Conservation (phyloP, 805 yeast species). For the Ogataea salicorniae region DNA sequence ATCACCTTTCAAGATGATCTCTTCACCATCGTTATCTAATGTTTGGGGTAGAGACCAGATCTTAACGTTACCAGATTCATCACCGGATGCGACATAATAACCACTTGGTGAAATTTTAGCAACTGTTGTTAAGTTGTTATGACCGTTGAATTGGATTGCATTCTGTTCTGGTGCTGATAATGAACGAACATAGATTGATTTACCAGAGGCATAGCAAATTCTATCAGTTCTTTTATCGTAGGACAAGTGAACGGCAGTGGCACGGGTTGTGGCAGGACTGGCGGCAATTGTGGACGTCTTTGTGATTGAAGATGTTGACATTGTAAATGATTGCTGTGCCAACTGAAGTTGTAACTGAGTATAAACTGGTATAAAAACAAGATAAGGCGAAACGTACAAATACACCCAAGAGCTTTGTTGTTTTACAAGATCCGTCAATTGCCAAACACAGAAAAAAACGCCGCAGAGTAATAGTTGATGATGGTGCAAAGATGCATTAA, state of each 20-base stretch:
- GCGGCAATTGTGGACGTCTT: conserved; percentile 52
- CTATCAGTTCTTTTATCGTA: conserved; percentile 66
- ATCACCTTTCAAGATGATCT: conserved; percentile 67
- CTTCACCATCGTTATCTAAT: conserved; percentile 49
- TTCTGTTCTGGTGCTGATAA: conserved; percentile 43
- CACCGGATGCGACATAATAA: conserved; percentile 86
- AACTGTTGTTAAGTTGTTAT: conserved; percentile 67
- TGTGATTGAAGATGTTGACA: conserved; percentile 16
- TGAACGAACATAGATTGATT: conserved; percentile 68
- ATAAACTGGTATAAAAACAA: no score
- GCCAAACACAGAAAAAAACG: no score
- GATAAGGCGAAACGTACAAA: no score
- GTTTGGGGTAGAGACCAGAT: conserved; percentile 48
- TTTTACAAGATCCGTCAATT: no score
- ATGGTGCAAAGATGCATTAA: no score
- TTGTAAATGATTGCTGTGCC: not conserved
- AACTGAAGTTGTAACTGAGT: no score
- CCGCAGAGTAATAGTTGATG: no score
- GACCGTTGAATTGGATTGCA: conserved; percentile 68
- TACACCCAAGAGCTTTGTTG: no score
- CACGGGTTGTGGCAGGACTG: conserved; percentile 73
- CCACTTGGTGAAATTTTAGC: conserved; percentile 90
- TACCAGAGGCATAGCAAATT: conserved; percentile 78
- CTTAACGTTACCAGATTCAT: conserved; percentile 80
- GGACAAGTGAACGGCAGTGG: conserved; percentile 63